A percentile compares a stretch with the other conserved stretches of the same genome.
Evolutionary conservation across 768 basidiomycete genomes (phyloP).

Genomic region (Leccinellum albellum): DNA sequence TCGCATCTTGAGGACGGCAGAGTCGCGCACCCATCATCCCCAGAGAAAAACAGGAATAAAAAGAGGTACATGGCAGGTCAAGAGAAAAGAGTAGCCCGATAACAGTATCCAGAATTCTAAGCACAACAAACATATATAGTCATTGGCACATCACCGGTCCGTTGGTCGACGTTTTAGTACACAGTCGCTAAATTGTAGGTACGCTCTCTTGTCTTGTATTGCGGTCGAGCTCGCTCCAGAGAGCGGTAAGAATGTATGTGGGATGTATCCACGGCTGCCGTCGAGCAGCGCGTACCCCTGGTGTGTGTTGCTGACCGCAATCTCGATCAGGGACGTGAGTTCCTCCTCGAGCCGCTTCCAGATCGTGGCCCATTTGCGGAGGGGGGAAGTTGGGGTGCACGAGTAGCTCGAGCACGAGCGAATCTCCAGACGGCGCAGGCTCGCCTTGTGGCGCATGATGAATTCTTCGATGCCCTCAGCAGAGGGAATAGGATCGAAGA

Average conservation of each 20-base stretch:
- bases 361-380: slow-evolving; percentile 27
- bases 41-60: no score
- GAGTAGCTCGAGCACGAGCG: slow-evolving; percentile 26
- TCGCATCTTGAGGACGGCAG: no score
- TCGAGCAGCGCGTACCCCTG: slow-evolving; percentile 26
- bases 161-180: slow-evolving; percentile 12
- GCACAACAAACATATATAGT: no score
- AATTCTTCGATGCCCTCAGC: slow-evolving; percentile 28
- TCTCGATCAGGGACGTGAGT: slow-evolving; percentile 18
- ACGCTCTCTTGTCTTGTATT: slow-evolving; percentile 12
- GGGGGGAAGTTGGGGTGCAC: slow-evolving; percentile 1
- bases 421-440: slow-evolving; percentile 22
- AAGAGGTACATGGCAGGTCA: no score
- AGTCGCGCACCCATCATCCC: no score
- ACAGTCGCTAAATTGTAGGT: slow-evolving; percentile 6
- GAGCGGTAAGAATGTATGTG: slow-evolving; percentile 7
- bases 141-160: no score
- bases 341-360: slow-evolving; percentile 24
- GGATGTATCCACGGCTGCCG: slow-evolving; percentile 18
- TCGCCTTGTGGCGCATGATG: slow-evolving; percentile 27
- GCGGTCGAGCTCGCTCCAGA: not conserved
- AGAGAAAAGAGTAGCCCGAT: no score
- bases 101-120: no score
- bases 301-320: slow-evolving; percentile 13
- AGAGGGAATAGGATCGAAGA: slow-evolving; percentile 23